phyloP scores from a whole-genome alignment of 371 early-diverging fungal species.

The Mortierella sp. region DNA sequence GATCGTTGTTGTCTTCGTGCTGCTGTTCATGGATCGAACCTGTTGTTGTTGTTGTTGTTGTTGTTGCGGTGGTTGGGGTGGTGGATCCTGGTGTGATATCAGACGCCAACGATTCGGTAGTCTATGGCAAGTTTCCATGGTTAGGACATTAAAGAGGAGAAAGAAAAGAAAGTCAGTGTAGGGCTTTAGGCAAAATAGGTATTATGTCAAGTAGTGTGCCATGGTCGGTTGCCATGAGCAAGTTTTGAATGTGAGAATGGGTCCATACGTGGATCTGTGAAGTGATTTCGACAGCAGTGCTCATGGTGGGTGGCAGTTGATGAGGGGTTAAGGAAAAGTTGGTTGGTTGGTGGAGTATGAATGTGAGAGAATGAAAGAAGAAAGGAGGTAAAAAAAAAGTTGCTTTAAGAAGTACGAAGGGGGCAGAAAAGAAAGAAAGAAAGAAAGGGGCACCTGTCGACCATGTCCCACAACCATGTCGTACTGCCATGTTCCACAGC shows the following conservation, averaged over 20 bases:
- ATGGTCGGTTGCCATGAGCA: background rate
- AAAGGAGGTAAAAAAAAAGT: background rate
- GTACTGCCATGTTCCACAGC: background rate
- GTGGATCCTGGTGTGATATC: background rate
- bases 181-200: background rate
- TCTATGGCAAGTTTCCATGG: background rate
- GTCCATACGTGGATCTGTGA: constrained; percentile 18
- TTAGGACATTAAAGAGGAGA: background rate
- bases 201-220: background rate
- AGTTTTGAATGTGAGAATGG: background rate
- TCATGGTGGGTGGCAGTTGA: constrained; percentile 18
- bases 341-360: background rate
- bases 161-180: background rate
- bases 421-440: background rate
- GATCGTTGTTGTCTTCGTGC: background rate
- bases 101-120: background rate
- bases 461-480: background rate
- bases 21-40: constrained; percentile 6
- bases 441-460: background rate
- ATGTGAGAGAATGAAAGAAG: background rate
- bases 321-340: too few species aligned
- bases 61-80: background rate
- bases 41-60: background rate
- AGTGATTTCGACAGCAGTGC: constrained; percentile 12
- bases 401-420: background rate